Evolutionary conservation across 148 eudicot genomes (phyloP), one percentile per base, ranked within the genome.

Genomic region (Dianthus caryophyllus): DNA sequence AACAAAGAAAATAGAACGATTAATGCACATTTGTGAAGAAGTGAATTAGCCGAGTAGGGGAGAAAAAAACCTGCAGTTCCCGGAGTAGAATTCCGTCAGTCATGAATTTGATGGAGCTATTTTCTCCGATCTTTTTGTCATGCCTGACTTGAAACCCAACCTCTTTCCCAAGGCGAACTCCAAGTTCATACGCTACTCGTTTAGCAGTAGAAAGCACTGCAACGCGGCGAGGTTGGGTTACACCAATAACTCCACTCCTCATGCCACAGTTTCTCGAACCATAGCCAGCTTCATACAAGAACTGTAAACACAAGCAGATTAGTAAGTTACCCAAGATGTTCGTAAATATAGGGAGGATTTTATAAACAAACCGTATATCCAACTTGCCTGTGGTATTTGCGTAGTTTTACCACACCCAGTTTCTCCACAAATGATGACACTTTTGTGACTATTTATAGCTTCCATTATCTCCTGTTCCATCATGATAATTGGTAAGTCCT

Each of bases 391-490:
- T 4, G 99, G 99, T 64, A 94, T 89, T 86, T 94, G 99, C 24
- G 99, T 94, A 18, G 99, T 94, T 73, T 94, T 94, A 38, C 97
- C 97, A 77, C 93, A 94, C 13, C 97, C 97, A 71, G 99, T 94
- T 71, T 84, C 91, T 67, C 99, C 99, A 73, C 93, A 82, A 66
- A 94, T 83, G 71, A 90, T 86, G 56, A 90, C 86, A 72, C 77
- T 73, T 16, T 21, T 78, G 68, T 86, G 83, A 65, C 77, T 83
- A 73, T 85, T 90, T 68, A 94, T 90, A 65, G 93, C 88, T 83
- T 94, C 97, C 99, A 94, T 90, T 64, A 94, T 82, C 82, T 94
- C 99, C 71, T 90, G 99, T 79, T 94, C 99, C 97, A 84, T 85
- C 97, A 84, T 86, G 64, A 86, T 82, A 52, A 94, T 88, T 10